Evolutionary conservation across 768 basidiomycete genomes (phyloP), one percentile per base, ranked within the genome.

Genomic region (Leccinellum albellum): DNA sequence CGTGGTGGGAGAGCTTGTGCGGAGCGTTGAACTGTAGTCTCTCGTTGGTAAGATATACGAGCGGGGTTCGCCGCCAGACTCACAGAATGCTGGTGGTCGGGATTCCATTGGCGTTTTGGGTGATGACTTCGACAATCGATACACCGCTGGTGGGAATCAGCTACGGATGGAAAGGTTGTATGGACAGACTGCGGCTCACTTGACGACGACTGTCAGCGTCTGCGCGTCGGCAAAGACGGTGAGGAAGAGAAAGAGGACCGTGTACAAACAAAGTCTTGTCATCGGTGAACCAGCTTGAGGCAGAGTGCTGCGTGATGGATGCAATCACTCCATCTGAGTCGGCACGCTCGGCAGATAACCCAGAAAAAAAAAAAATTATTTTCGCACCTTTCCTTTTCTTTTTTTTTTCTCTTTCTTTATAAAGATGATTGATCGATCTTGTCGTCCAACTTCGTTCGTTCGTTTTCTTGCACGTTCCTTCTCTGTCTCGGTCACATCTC

Each of bases 121-220:
- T 77, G 57, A 81, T 53, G 46, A 79, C 70, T 54, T 82, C 76
- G 28, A 86, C 75, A 46, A 89, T 73, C 0, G 84, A 77, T 32
- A 74, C 65, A 7, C 87, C 87, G 6, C 79, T 80, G 56, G n/a
- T 28, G 45, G 53, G 20, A 56, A 59, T 61, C 75, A 66, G 52
- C 29, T 33, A 29, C 12, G 49, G 31, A 31, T 9, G 44, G 33
- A 9, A 15, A 29, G 28, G 48, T 37, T 23, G 12, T 17, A 47
- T 29, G 44, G 32, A 8, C 4, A n/a, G 7, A n/a, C 0, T 3
- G 48, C 17, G n/a, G 66, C 82, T 54, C 69, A 86, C 85, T 51
- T 65, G 62, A 85, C 72, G n/a, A 71, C 64, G 31, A 71, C 71
- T 0, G 83, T 86, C 31, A 69, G 33, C 1, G 79, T 79, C 74